Conservation (phyloP, 192 early-diverging fungal genomes). For the Coemansia sp. region DNA sequence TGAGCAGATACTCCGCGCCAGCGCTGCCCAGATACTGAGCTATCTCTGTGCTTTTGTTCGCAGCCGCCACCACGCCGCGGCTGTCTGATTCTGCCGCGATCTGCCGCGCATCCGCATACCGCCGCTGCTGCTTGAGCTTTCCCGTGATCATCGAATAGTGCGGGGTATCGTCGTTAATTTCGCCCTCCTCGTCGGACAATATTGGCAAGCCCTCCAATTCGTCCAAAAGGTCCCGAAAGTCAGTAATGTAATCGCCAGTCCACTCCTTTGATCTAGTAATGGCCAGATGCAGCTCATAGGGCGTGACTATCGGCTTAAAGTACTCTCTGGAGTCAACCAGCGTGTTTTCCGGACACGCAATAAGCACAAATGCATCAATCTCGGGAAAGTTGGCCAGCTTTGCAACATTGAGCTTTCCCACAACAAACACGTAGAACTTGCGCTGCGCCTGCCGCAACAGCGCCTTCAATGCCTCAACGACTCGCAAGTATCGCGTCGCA, state of each 20-base stretch:
- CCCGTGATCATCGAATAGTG: constrained; percentile 93
- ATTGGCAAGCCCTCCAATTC: constrained; percentile 20
- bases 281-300: constrained; percentile 87
- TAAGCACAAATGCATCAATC: constrained; percentile 83
- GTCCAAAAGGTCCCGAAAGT: constrained; percentile 64
- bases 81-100: constrained; percentile 18
- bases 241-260: constrained; percentile 72
- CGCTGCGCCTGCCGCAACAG: constrained; percentile 71
- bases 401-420: constrained; percentile 93
- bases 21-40: constrained; percentile 51
- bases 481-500: constrained; percentile 83
- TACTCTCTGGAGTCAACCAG: constrained; percentile 91
- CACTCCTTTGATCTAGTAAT: constrained; percentile 59
- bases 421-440: constrained; percentile 83
- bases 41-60: constrained; percentile 56
- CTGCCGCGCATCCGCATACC: constrained; percentile 38
- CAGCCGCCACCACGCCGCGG: constrained; percentile 56
- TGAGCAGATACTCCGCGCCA: constrained; percentile 68
- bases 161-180: constrained; percentile 68
- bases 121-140: constrained; percentile 61
- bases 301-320: constrained; percentile 89
- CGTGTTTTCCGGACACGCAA: constrained; percentile 94
- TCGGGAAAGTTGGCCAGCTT: constrained; percentile 98
- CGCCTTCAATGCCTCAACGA: constrained; percentile 78
- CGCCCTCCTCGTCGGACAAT: constrained; percentile 20